Conservation (phyloP, 2,329 filamentous ascomycete species). For the Phyllosticta citriasiana region DNA sequence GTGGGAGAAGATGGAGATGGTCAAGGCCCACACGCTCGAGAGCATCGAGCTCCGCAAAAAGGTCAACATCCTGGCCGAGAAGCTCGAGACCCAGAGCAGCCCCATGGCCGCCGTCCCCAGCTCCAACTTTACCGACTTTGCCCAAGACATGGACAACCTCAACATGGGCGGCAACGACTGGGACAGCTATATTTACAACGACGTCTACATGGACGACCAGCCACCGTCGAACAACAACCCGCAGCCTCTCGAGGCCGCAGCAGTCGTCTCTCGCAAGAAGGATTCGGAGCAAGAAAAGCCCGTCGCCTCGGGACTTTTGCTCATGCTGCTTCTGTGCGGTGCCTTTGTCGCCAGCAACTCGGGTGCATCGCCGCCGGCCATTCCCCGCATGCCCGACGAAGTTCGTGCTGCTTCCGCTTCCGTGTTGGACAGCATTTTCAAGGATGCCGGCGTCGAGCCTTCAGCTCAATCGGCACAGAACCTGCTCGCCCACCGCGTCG, state of each 20-base stretch:
- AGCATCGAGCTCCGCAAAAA: constrained; percentile 87
- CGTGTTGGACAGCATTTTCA: constrained; percentile 70
- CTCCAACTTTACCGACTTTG: constrained; percentile 59
- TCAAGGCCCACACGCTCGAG: constrained; percentile 80
- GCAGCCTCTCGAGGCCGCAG: constrained; percentile 27
- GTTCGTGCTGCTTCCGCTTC: constrained; percentile 68
- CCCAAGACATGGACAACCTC: constrained; percentile 74
- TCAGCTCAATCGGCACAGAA: constrained; percentile 25
- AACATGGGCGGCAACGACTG: constrained; percentile 67
- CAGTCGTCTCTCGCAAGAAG: constrained; percentile 34
- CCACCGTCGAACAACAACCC: constrained; percentile 17
- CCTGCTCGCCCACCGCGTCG: constrained; percentile 44
- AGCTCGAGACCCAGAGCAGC: constrained; percentile 52
- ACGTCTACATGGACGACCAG: constrained; percentile 50
- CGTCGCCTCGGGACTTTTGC: constrained; percentile 71
- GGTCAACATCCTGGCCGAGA: constrained; percentile 68
- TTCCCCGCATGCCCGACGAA: constrained; percentile 71
- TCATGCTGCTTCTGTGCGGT: constrained; percentile 93
- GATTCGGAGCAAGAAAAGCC: constrained; percentile 40
- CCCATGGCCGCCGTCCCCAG: constrained; percentile 42
- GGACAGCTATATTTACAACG: constrained; percentile 72
- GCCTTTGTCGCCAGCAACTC: constrained; percentile 90
- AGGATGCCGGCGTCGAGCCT: constrained; percentile 57
- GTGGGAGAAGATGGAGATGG: constrained; percentile 85
- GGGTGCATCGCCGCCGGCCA: constrained; percentile 56